phyloP scores from a whole-genome alignment of 331 rosid species.

The Acacia pycnantha region DNA sequence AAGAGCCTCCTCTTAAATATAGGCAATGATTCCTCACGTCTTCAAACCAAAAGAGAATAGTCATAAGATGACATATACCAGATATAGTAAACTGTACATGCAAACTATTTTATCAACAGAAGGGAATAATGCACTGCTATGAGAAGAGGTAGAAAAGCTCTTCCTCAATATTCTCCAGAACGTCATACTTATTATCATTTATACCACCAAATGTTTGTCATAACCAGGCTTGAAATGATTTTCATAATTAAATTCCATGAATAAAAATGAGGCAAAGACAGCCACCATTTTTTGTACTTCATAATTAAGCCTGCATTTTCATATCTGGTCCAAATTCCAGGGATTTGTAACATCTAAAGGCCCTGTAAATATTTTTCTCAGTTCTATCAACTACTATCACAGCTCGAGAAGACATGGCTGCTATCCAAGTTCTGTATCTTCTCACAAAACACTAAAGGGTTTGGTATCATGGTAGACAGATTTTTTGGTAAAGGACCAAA shows the following conservation, averaged over 20 bases:
- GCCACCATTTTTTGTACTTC: constrained; percentile 3
- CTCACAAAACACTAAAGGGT: no score
- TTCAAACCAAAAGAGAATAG: constrained; percentile 43
- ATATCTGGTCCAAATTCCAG: neutral
- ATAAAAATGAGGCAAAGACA: neutral
- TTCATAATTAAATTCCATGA: constrained; percentile 1
- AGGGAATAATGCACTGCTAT: constrained; percentile 12
- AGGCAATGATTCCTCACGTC: constrained; percentile 93
- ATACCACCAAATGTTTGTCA: neutral
- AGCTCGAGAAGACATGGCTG: no score
- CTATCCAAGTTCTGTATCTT: no score
- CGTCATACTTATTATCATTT: neutral
- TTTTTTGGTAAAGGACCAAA: no score
- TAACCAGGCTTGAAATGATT: neutral
- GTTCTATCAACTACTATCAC: no score
- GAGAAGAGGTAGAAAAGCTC: constrained; percentile 18
- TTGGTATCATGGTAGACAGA: no score
- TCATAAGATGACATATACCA: constrained; percentile 12
- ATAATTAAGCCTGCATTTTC: constrained; percentile 7
- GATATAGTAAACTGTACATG: constrained; percentile 1
- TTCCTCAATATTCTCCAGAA: constrained; percentile 22
- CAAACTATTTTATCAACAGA: constrained; percentile 21
- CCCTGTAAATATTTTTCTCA: neutral
- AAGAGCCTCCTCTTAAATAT: constrained; percentile 92
- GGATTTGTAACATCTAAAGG: neutral